These are phyloP conservation scores for Kurtzmaniella cleridarum DNA, from an alignment of 805 yeast species.

Conservation along the genomic window DNA sequence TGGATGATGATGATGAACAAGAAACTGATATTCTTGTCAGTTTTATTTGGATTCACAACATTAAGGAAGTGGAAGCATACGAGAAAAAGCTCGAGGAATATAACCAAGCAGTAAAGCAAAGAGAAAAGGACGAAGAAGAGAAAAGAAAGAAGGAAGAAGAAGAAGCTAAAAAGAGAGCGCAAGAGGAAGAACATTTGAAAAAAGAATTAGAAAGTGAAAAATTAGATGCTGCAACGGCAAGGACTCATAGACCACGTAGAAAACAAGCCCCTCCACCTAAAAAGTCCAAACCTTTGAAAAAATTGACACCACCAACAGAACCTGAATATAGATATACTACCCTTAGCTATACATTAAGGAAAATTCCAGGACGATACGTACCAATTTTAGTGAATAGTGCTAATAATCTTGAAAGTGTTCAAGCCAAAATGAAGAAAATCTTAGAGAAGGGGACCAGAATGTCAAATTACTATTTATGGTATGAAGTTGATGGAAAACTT, in stretches of 20 bases:
- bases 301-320: slow-evolving; percentile 28
- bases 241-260: slow-evolving; percentile 11
- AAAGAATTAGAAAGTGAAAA: slow-evolving; percentile 6
- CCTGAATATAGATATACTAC: slow-evolving; percentile 53
- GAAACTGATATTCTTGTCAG: slow-evolving; percentile 41
- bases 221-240: slow-evolving; percentile 8
- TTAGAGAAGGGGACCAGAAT: slow-evolving; percentile 56
- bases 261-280: slow-evolving; percentile 11
- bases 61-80: slow-evolving; percentile 42
- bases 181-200: slow-evolving; percentile 21
- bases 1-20: slow-evolving; percentile 12
- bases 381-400: slow-evolving; percentile 67
- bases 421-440: slow-evolving; percentile 54
- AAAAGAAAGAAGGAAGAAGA: slow-evolving; percentile 16
- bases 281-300: slow-evolving; percentile 12
- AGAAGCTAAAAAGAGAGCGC: slow-evolving; percentile 17
- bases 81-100: slow-evolving; percentile 30
- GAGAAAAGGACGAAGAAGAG: slow-evolving; percentile 20
- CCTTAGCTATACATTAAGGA: slow-evolving; percentile 57
- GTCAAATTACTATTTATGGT: slow-evolving; percentile 70
- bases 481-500: slow-evolving; percentile 69
- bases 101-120: slow-evolving; percentile 20
- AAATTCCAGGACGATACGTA: slow-evolving; percentile 60
- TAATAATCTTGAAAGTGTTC: slow-evolving; percentile 49
- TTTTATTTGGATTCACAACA: slow-evolving; percentile 47